A percentile compares a stretch with the other conserved stretches of the same genome.
phyloP scores from a whole-genome alignment of 805 yeast genomes.

The Lachancea lanzarotensis region DNA sequence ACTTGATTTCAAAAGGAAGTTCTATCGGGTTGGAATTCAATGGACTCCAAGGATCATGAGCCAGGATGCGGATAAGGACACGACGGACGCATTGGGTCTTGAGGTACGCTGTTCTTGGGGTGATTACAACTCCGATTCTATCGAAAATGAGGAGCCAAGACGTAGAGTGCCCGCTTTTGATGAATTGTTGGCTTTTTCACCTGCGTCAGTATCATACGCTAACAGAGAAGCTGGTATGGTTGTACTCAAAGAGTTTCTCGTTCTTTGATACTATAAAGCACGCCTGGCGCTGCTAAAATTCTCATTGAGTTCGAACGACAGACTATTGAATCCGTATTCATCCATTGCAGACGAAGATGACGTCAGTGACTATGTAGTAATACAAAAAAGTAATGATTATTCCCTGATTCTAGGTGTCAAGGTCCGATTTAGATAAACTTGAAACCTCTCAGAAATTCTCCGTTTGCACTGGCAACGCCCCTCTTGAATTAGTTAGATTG shows the following conservation, averaged over 20 bases:
- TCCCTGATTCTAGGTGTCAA: no score
- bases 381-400: background rate
- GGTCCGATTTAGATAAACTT: no score
- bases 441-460: no score
- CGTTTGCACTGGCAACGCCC: no score
- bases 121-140: slow-evolving; percentile 47
- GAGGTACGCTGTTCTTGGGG: slow-evolving; percentile 71
- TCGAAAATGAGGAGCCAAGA: slow-evolving; percentile 33
- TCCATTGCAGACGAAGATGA: background rate
- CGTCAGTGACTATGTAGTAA: background rate
- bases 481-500: background rate
- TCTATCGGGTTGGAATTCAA: slow-evolving; percentile 57
- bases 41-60: slow-evolving; percentile 62
- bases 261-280: slow-evolving; percentile 25
- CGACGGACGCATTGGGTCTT: slow-evolving; percentile 43
- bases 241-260: slow-evolving; percentile 45
- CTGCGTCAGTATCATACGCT: slow-evolving; percentile 56
- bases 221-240: slow-evolving; percentile 67
- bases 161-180: slow-evolving; percentile 61
- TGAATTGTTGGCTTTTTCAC: slow-evolving; percentile 63
- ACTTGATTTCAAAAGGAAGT: slow-evolving; percentile 47
- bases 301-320: background rate
- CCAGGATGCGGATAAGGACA: slow-evolving; percentile 31
- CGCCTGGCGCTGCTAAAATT: background rate
- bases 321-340: background rate